Evolutionary conservation across 352 stramenopile genomes (phyloP).

Genomic region (Phytophthora citricola): DNA sequence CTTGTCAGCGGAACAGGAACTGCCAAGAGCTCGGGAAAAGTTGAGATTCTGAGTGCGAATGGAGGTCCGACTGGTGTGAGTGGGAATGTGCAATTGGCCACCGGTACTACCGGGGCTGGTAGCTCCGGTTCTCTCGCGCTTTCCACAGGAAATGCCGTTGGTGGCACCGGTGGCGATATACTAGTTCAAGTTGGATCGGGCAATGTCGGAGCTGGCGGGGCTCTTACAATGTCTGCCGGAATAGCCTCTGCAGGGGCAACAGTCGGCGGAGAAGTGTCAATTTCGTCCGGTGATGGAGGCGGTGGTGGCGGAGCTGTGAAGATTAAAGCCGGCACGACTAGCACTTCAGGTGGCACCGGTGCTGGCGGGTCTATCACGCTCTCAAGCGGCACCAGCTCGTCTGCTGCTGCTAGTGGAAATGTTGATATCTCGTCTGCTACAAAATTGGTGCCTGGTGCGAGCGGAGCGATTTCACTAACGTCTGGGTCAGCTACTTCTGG

Average conservation of each 20-base stretch:
- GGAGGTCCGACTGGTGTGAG: slow-evolving; percentile 48
- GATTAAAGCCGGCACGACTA: slow-evolving; percentile 33
- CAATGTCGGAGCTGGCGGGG: slow-evolving; percentile 46
- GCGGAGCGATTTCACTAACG: slow-evolving; percentile 37
- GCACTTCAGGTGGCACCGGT: slow-evolving; percentile 23
- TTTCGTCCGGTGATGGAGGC: slow-evolving; percentile 44
- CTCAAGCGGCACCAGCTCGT: slow-evolving; percentile 45
- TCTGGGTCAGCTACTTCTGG: slow-evolving; percentile 40
- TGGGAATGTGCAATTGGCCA: slow-evolving; percentile 51
- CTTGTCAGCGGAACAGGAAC: slow-evolving; percentile 44
- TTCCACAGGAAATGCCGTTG: slow-evolving; percentile 50
- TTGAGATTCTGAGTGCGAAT: slow-evolving; percentile 47
- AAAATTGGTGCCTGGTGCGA: slow-evolving; percentile 40
- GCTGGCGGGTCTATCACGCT: slow-evolving; percentile 45
- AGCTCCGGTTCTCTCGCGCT: slow-evolving; percentile 56
- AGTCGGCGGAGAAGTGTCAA: slow-evolving; percentile 34
- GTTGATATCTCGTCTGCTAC: slow-evolving; percentile 40
- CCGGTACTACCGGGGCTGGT: slow-evolving; percentile 49
- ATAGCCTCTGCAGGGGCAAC: slow-evolving; percentile 27
- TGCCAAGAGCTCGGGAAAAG: slow-evolving; percentile 51
- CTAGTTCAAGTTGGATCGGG: slow-evolving; percentile 50
- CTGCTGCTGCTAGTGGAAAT: slow-evolving; percentile 37
- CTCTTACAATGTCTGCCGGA: slow-evolving; percentile 45
- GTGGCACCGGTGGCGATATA: slow-evolving; percentile 57
- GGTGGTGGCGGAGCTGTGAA: slow-evolving; percentile 36